phyloP scores from a whole-genome alignment of 129 eudicot species.

The Artemisia argyi region DNA sequence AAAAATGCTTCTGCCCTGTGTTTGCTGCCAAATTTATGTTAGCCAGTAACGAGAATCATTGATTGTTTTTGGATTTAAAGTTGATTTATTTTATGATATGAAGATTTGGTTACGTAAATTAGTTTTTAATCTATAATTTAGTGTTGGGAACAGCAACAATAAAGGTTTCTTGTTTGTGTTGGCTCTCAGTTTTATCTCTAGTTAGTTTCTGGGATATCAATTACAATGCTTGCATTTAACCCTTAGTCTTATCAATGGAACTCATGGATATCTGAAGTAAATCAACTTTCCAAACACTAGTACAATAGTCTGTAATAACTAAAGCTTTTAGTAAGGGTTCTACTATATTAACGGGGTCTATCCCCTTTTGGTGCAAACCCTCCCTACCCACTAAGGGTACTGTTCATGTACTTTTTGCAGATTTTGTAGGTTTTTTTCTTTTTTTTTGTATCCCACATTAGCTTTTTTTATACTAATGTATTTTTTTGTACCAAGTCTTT shows the following conservation, averaged over 20 bases:
- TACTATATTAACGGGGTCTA: too few species aligned
- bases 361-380: too few species aligned
- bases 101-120: background rate
- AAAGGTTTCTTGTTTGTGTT: background rate
- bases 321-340: background rate
- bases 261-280: background rate
- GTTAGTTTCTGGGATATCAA: too few species aligned
- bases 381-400: too few species aligned
- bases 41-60: background rate
- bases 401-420: too few species aligned
- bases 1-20: slow-evolving; percentile 1
- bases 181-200: background rate
- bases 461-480: too few species aligned
- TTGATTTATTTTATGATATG: background rate
- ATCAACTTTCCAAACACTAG: background rate
- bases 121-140: background rate
- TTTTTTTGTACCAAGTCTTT: too few species aligned
- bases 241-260: background rate
- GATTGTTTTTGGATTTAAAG: background rate
- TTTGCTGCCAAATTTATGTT: background rate
- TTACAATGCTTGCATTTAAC: too few species aligned
- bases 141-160: background rate
- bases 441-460: too few species aligned
- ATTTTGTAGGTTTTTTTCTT: too few species aligned
- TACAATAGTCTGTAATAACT: background rate